Percentiles rank a stretch among this genome's conserved stretches.
Conservation (phyloP, 208 protist species). For the Crithidia expoeki region DNA sequence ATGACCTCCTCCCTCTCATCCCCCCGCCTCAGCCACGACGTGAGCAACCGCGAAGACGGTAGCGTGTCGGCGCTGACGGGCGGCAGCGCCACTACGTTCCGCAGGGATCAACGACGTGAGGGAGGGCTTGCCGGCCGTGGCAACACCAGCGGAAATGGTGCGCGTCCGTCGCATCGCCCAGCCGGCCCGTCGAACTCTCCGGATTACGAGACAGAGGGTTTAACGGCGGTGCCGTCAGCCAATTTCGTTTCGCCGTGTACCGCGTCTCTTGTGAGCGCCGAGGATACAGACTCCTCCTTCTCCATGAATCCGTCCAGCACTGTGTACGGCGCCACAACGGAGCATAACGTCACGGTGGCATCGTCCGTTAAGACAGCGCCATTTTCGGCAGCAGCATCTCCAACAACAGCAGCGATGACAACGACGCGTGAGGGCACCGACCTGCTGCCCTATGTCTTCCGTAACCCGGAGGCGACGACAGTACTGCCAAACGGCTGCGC, state of each 20-base stretch:
- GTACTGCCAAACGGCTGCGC: neutral
- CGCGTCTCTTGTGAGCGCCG: neutral
- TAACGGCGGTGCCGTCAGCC: conserved; percentile 15
- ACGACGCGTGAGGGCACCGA: neutral
- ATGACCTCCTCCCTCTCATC: conserved; percentile 31
- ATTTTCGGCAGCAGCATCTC: neutral
- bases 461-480: neutral
- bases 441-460: neutral
- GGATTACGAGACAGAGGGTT: conserved; percentile 6
- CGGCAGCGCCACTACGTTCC: neutral
- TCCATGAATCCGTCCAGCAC: conserved; percentile 2
- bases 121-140: no score
- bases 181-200: neutral
- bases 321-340: neutral
- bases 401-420: neutral
- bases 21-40: neutral
- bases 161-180: no score
- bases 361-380: neutral
- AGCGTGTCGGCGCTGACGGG: neutral
- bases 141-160: no score
- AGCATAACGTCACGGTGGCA: neutral
- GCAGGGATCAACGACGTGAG: neutral
- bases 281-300: neutral
- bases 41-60: neutral
- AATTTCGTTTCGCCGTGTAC: conserved; percentile 9